Evolutionary conservation across 257 asterid genomes (phyloP), one percentile per base, ranked within the genome.

Genomic region (Primulina tabacum): DNA sequence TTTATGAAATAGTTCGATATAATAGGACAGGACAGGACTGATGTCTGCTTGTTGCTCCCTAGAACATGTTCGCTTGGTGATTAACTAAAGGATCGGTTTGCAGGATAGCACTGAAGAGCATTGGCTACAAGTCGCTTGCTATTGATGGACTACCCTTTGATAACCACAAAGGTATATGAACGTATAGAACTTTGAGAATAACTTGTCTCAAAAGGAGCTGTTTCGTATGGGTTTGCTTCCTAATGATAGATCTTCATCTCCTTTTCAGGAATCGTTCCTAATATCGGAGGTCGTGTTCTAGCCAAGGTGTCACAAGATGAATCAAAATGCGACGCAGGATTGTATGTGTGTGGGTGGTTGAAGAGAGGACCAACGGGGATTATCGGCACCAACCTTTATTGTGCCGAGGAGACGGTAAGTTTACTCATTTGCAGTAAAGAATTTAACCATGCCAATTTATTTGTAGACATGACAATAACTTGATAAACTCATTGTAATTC

Each of bases 321-420:
- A 50, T 32, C 70, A 69, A 83, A 80, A 70, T 74, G 74, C 20
- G 88, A 84, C 83, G 75, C 71, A 50, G 98, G 96, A 43, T 69
- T 90, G 70, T 92, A 90, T 33, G 98, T 88, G 20, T 84, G 92
- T 75, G 98, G 99, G 68, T 93, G 97, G 99, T 81, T 93, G 86
- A 90, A 93, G 78, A 89, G 97, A 83, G 96, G 97, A 35, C 97
- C 95, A 67, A 86, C 92, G 29, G 96, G 95, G 81, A 93, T 87
- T 65, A 84, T 90, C 32, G 97, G 79, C 62, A 86, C 97, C 74
- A 89, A 93, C 64, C 89, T 86, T 38, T 78, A 87, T 75, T 93
- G 99, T 66, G 95, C 95, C 34, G 95, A 90, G 75, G 95, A 90
- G 74, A 86, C 96, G 66, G 99, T 90, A 76, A 84, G 84, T 77